Percentiles rank a stretch among this genome's conserved stretches.
Evolutionary conservation across 768 basidiomycete genomes (phyloP).

Genomic region (Lactarius tabidus): DNA sequence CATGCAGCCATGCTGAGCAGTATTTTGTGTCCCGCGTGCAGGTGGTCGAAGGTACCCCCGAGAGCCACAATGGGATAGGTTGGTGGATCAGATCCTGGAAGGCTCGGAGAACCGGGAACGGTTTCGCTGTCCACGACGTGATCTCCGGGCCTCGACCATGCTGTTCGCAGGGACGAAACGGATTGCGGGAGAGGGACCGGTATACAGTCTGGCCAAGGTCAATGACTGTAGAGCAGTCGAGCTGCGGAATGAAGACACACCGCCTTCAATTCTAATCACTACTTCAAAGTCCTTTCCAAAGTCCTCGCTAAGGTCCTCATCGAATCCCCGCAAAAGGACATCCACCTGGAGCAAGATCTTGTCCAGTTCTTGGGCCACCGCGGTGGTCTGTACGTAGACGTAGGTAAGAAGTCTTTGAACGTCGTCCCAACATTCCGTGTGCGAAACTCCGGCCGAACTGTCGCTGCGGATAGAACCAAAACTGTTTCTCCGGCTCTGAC

Average conservation of each 20-base stretch:
- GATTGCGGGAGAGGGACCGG: conserved; percentile 26
- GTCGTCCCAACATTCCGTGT: conserved; percentile 53
- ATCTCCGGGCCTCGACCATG: conserved; percentile 23
- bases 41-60: conserved; percentile 97
- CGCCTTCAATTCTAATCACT: conserved; percentile 26
- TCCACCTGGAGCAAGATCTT: conserved; percentile 74
- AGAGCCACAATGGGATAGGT: conserved; percentile 70
- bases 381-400: conserved; percentile 83
- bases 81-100: conserved; percentile 27
- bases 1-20: conserved; percentile 89
- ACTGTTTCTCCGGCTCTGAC: conserved; percentile 13
- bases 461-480: conserved; percentile 14
- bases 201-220: conserved; percentile 22
- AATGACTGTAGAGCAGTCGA: not conserved
- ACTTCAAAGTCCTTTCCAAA: conserved; percentile 37
- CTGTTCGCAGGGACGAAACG: conserved; percentile 19
- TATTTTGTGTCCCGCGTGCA: conserved; percentile 97
- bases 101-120: conserved; percentile 8
- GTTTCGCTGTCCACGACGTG: conserved; percentile 12
- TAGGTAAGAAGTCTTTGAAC: conserved; percentile 77
- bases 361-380: conserved; percentile 60
- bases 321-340: conserved; percentile 63
- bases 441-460: conserved; percentile 32
- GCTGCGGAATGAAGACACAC: conserved; percentile 22
- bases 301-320: conserved; percentile 39